phyloP scores from a whole-genome alignment of 2,329 filamentous ascomycete species.

The Cercospora zeae-maydis region DNA sequence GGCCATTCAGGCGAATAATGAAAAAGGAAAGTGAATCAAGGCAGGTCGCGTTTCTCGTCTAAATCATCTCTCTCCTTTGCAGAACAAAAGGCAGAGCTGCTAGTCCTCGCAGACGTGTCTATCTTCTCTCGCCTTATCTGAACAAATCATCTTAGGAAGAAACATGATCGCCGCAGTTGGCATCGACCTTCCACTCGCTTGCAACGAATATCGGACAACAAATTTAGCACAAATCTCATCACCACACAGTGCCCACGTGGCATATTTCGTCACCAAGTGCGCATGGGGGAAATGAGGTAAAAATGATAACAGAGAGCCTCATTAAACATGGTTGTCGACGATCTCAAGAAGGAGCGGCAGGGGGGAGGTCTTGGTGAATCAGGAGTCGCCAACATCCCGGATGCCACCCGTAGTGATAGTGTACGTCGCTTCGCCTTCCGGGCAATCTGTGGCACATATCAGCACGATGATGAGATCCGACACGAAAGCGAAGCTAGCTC shows the following conservation, averaged over 20 bases:
- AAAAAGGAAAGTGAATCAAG: no score
- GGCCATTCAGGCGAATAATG: neutral
- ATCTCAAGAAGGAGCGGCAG: neutral
- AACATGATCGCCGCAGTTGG: neutral
- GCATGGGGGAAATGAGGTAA: neutral
- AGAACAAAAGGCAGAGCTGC: no score
- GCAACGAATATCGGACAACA: neutral
- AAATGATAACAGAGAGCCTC: neutral
- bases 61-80: no score
- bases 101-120: neutral
- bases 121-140: neutral
- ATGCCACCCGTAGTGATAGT: conserved; percentile 68
- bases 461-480: neutral
- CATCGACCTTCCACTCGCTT: neutral
- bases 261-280: neutral
- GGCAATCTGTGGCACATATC: conserved; percentile 51
- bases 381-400: conserved; percentile 63
- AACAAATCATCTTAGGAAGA: neutral
- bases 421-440: conserved; percentile 66
- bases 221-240: no score
- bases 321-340: neutral
- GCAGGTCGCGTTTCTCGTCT: no score
- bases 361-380: conserved; percentile 2
- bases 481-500: conserved; percentile 8
- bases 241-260: neutral